Percentiles rank a stretch among this genome's conserved stretches.
phyloP scores from a whole-genome alignment of 352 stramenopile species.

The Globisporangium takayamanum region DNA sequence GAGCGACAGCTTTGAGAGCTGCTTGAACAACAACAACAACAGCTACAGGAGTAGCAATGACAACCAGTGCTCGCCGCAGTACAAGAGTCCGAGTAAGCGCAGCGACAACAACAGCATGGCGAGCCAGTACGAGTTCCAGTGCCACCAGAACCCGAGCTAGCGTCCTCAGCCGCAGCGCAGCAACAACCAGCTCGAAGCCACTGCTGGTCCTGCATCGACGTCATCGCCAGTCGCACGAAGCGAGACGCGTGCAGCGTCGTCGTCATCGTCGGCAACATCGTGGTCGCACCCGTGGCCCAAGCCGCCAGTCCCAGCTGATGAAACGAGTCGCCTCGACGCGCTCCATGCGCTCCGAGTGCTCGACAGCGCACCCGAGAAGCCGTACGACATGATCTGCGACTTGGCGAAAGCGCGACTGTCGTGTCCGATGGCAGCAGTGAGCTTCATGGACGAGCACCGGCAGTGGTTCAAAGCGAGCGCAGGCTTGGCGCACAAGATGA shows the following conservation, averaged over 20 bases:
- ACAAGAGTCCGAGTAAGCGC: slow-evolving; percentile 8
- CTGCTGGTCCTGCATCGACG: not conserved
- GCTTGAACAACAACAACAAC: slow-evolving; percentile 19
- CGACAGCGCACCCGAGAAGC: slow-evolving; percentile 49
- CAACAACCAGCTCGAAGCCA: slow-evolving; percentile 8
- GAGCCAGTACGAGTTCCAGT: slow-evolving; percentile 1
- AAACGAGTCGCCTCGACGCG: slow-evolving; percentile 43
- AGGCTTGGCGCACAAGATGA: slow-evolving; percentile 65
- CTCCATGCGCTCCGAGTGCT: slow-evolving; percentile 52
- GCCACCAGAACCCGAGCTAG: slow-evolving; percentile 9
- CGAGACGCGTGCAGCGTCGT: slow-evolving; percentile 7
- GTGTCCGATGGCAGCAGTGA: slow-evolving; percentile 75
- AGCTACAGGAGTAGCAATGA: slow-evolving; percentile 19
- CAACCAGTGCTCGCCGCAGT: slow-evolving; percentile 7
- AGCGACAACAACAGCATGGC: slow-evolving; percentile 14
- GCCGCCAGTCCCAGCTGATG: slow-evolving; percentile 46
- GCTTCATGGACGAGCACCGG: slow-evolving; percentile 67
- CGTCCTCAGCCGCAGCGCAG: slow-evolving; percentile 11
- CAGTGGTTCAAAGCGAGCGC: slow-evolving; percentile 79
- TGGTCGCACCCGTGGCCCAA: slow-evolving; percentile 73
- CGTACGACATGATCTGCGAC: slow-evolving; percentile 77
- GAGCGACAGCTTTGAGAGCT: slow-evolving; percentile 10
- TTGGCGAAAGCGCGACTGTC: slow-evolving; percentile 54
- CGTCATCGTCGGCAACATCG: slow-evolving; percentile 6
- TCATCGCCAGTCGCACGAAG: slow-evolving; percentile 6